These are phyloP conservation scores for Trichoderma sp. DNA, from an alignment of 2,329 filamentous ascomycete genomes.

Conservation along the genomic window DNA sequence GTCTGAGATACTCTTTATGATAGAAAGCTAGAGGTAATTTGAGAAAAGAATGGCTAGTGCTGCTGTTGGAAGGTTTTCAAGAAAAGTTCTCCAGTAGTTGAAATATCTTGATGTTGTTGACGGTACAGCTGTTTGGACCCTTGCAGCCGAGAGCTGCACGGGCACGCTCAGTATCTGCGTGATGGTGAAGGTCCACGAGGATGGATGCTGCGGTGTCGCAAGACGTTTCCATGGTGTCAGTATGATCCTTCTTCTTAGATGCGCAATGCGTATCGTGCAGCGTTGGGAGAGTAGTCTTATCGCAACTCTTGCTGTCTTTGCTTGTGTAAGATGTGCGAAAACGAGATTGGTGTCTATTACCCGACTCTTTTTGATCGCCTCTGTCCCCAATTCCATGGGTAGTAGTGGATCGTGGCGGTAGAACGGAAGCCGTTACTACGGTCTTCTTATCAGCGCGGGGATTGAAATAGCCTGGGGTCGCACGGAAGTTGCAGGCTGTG, in stretches of 20 bases:
- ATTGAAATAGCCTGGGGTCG: not conserved
- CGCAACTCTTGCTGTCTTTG: not conserved
- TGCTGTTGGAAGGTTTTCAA: not conserved
- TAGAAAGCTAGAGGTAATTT: not conserved
- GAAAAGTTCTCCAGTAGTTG: conserved; percentile 26
- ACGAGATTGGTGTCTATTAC: too few species aligned
- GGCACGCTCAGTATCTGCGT: conserved; percentile 21
- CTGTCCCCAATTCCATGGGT: too few species aligned
- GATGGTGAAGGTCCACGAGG: conserved; percentile 23
- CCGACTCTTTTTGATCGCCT: not conserved
- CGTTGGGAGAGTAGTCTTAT: not conserved
- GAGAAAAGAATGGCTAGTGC: not conserved
- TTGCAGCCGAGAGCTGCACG: conserved; percentile 27
- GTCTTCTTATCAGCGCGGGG: not conserved
- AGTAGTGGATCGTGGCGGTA: not conserved
- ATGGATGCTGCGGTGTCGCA: conserved; percentile 28
- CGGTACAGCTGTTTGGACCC: conserved; percentile 22
- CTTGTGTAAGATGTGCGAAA: not conserved
- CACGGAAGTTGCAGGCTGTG: not conserved
- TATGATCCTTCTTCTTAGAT: not conserved
- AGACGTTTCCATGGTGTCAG: conserved; percentile 11
- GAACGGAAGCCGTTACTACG: too few species aligned
- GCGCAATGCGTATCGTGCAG: not conserved
- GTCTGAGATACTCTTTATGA: not conserved
- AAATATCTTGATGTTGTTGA: conserved; percentile 29